Evolutionary conservation across 2,329 filamentous ascomycete genomes (phyloP).

Genomic region (Fusarium sp.): DNA sequence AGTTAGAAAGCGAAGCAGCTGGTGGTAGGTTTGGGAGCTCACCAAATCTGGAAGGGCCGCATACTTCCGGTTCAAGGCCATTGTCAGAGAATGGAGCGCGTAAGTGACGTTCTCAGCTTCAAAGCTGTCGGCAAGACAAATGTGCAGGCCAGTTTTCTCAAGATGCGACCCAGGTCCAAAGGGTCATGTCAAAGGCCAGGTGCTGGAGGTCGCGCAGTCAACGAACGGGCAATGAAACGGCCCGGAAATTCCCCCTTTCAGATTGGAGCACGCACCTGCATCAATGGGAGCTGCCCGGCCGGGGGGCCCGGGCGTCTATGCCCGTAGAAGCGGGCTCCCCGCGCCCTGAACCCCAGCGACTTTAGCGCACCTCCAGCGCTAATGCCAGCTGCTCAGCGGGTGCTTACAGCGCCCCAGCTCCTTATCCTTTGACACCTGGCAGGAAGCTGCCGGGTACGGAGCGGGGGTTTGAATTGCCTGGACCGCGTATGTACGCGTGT

Average conservation of each 20-base stretch:
- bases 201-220: constrained; percentile 11
- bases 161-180: not conserved
- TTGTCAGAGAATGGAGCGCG: constrained; percentile 50
- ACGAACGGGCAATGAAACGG: constrained; percentile 2
- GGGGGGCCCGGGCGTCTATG: constrained; percentile 2
- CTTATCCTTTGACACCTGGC: not conserved
- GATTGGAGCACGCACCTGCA: not conserved
- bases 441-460: not conserved
- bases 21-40: constrained; percentile 39
- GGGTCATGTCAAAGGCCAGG: constrained; percentile 2
- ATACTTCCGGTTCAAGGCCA: constrained; percentile 86
- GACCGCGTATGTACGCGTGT: constrained; percentile 35
- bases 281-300: not conserved
- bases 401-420: constrained; percentile 9
- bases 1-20: constrained; percentile 27
- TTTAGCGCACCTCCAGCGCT: constrained; percentile 16
- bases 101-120: not conserved
- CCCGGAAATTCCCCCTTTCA: constrained; percentile 17
- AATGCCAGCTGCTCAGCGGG: not conserved
- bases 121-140: not conserved
- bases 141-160: not conserved
- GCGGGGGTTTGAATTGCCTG: constrained; percentile 15
- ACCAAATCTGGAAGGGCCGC: constrained; percentile 84
- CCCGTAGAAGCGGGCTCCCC: not conserved
- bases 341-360: constrained; percentile 8